Percentiles rank a stretch among this genome's conserved stretches.
phyloP scores from a whole-genome alignment of 2,329 filamentous ascomycete species.

The Pyricularia pennisetigena region DNA sequence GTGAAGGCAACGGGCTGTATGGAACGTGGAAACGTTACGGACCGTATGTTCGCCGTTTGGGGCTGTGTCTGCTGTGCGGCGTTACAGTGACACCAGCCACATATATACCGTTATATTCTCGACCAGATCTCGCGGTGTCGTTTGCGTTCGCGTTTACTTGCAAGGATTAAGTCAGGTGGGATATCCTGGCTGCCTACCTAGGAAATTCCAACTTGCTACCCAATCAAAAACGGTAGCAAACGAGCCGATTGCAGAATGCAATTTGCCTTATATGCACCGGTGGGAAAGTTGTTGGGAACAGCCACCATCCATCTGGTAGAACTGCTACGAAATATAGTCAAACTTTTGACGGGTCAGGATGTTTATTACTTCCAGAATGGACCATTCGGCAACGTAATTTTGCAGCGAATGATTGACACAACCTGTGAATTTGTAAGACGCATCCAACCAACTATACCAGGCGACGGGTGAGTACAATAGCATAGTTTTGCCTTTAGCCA shows the following conservation, averaged over 20 bases:
- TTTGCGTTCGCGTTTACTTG: not conserved
- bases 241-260: not conserved
- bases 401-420: not conserved
- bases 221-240: not conserved
- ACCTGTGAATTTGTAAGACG: not conserved
- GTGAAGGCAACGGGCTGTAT: not conserved
- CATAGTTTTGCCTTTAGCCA: not conserved
- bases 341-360: not conserved
- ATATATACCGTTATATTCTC: not conserved
- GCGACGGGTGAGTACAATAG: not conserved
- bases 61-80: not conserved
- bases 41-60: not conserved
- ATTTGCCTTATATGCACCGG: not conserved
- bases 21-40: not conserved
- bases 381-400: not conserved
- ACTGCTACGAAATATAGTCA: not conserved
- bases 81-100: not conserved
- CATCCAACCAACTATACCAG: not conserved
- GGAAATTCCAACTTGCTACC: not conserved
- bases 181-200: not conserved
- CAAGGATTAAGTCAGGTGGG: not conserved
- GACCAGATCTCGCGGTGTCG: not conserved
- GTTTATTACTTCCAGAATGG: not conserved
- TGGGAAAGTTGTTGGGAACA: not conserved
- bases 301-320: not conserved